These are phyloP conservation scores for Russula brevipes DNA, from an alignment of 768 basidiomycete genomes.

Conservation along the genomic window DNA sequence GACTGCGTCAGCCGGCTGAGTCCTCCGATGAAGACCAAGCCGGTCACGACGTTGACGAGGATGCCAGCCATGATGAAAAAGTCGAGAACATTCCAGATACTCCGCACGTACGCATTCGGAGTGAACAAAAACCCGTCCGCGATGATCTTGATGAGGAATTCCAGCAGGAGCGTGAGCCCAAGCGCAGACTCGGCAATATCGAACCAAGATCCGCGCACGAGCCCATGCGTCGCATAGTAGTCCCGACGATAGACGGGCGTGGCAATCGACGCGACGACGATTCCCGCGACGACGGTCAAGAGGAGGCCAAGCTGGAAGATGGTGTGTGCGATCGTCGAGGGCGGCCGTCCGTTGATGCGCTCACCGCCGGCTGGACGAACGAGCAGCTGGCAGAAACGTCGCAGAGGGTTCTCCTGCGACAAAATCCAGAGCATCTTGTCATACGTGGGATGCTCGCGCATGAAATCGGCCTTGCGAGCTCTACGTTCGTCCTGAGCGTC, in stretches of 20 bases:
- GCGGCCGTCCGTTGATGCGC: slow-evolving; percentile 77
- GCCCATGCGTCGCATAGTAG: slow-evolving; percentile 58
- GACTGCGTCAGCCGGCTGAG: slow-evolving; percentile 78
- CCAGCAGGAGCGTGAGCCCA: slow-evolving; percentile 63
- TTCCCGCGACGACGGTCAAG: slow-evolving; percentile 70
- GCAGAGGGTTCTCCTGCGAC: slow-evolving; percentile 68
- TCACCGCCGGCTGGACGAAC: slow-evolving; percentile 81
- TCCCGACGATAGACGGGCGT: slow-evolving; percentile 78
- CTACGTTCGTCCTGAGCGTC: slow-evolving; percentile 66
- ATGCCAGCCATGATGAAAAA: slow-evolving; percentile 77
- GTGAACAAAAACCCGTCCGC: slow-evolving; percentile 91
- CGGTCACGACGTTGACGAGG: slow-evolving; percentile 66
- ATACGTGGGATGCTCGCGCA: slow-evolving; percentile 80
- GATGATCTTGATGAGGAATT: slow-evolving; percentile 84
- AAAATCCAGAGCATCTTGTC: slow-evolving; percentile 90
- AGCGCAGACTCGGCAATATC: slow-evolving; percentile 73
- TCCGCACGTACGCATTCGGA: slow-evolving; percentile 86
- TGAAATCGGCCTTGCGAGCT: slow-evolving; percentile 81
- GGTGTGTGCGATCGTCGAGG: slow-evolving; percentile 58
- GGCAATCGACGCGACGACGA: slow-evolving; percentile 77
- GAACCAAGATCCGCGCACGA: slow-evolving; percentile 76
- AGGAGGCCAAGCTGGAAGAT: slow-evolving; percentile 73
- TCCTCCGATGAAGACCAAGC: slow-evolving; percentile 70
- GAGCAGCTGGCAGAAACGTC: slow-evolving; percentile 73
- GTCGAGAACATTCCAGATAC: slow-evolving; percentile 90